phyloP scores from a whole-genome alignment of 306 rosid species.

The Alnus rubra region DNA sequence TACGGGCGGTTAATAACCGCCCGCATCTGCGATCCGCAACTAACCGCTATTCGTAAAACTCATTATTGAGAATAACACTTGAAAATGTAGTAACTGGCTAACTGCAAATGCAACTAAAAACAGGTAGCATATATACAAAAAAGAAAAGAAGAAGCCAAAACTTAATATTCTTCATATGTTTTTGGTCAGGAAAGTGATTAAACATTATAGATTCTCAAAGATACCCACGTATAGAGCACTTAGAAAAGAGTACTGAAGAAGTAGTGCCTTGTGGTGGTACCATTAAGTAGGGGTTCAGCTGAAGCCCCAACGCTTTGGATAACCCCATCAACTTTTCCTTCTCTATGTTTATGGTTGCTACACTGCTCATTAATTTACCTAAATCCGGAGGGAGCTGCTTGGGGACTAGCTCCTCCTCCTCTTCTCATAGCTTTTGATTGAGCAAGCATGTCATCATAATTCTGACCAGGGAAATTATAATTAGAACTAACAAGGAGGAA shows the following conservation, averaged over 20 bases:
- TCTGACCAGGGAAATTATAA: constrained; percentile 44
- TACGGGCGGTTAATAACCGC: no score
- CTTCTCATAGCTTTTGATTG: constrained; percentile 71
- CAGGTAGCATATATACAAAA: background rate
- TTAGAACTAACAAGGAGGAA: constrained; percentile 13
- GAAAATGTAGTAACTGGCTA: background rate
- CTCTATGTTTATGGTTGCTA: background rate
- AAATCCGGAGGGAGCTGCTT: constrained; percentile 75
- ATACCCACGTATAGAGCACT: constrained; percentile 15
- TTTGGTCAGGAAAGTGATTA: background rate
- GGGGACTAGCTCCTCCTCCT: constrained; percentile 58
- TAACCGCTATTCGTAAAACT: no score
- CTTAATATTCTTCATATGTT: background rate
- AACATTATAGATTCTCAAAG: background rate
- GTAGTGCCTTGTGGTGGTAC: background rate
- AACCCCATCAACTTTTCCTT: constrained; percentile 6
- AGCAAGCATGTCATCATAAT: constrained; percentile 72
- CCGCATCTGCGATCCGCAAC: no score
- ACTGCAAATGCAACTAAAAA: background rate
- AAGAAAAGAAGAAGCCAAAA: background rate
- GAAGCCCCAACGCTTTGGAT: constrained; percentile 21
- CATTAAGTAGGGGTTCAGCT: background rate
- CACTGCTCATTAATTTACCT: constrained; percentile 38
- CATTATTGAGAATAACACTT: background rate
- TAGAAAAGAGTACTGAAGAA: background rate